Conservation (phyloP, 768 basidiomycete species). For the Leccinum subgranulosum region DNA sequence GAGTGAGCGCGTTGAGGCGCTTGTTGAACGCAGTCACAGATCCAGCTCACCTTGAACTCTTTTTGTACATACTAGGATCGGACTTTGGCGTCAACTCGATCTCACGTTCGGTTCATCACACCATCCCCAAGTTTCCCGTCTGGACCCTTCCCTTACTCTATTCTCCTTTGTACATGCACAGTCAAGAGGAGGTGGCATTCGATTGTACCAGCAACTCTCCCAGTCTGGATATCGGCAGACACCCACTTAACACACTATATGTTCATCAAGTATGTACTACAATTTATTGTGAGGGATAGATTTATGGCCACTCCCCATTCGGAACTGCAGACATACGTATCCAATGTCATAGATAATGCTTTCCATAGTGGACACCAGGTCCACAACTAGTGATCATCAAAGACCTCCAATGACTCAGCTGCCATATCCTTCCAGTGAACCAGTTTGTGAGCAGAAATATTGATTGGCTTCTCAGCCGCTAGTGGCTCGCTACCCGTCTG, state of each 20-base stretch:
- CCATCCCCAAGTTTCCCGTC: background rate
- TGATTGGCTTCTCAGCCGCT: background rate
- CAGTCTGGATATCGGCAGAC: no score
- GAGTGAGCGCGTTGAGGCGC: background rate
- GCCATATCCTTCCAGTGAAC: background rate
- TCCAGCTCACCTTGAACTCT: background rate
- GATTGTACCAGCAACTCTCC: no score
- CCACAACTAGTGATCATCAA: background rate
- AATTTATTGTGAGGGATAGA: no score
- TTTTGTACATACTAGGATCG: background rate
- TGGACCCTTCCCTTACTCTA: background rate
- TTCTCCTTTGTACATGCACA: background rate
- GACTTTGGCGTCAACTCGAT: background rate
- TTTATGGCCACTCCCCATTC: no score
- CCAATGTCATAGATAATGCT: background rate
- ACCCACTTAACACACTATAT: no score
- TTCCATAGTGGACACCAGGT: no score
- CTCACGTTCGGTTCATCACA: background rate
- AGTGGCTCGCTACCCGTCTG: slow-evolving; percentile 15
- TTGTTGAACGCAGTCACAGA: background rate
- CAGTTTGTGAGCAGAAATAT: background rate
- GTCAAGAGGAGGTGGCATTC: background rate
- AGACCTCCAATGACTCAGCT: background rate
- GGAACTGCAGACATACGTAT: background rate
- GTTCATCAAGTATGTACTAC: no score